Percentiles rank a stretch among this genome's conserved stretches.
Evolutionary conservation across 306 rosid species (phyloP).

Genomic region (Lathyrus tuberosus): DNA sequence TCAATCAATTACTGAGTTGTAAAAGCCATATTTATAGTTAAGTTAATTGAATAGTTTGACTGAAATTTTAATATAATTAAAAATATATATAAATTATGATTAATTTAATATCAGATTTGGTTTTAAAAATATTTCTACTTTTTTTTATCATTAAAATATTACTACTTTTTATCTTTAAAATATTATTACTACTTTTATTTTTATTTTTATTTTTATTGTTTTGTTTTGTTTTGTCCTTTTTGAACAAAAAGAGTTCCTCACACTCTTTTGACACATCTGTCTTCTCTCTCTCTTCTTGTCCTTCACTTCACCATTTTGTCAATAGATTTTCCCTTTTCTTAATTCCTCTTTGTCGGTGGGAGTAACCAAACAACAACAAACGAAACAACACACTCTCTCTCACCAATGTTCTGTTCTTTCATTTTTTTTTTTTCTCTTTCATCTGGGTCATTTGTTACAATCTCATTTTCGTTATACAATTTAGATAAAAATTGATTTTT

Average conservation of each 20-base stretch:
- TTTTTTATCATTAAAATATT: not conserved
- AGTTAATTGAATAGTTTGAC: no score
- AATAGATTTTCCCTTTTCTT: slow-evolving; percentile 13
- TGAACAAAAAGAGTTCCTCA: slow-evolving; percentile 11
- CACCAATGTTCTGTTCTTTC: slow-evolving; percentile 29
- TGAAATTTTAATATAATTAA: no score
- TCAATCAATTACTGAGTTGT: no score
- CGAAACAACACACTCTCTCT: not conserved
- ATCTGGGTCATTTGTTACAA: slow-evolving; percentile 28
- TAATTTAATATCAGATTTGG: not conserved
- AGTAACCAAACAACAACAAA: not conserved
- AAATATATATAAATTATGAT: not conserved
- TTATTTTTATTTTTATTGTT: no score
- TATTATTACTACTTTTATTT: not conserved
- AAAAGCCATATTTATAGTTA: no score
- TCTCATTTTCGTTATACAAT: slow-evolving; percentile 10
- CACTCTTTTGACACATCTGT: slow-evolving; percentile 16
- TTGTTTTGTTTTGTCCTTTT: slow-evolving; percentile 6
- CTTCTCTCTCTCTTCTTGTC: slow-evolving; percentile 1
- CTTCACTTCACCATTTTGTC: slow-evolving; percentile 32
- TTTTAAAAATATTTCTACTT: not conserved
- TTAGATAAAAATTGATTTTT: slow-evolving; percentile 13
- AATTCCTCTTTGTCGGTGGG: slow-evolving; percentile 10
- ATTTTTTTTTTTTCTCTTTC: not conserved
- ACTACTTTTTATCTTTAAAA: not conserved